These are phyloP conservation scores for Exserohilum turcica DNA, from an alignment of 2,329 filamentous ascomycete genomes.

Conservation along the genomic window DNA sequence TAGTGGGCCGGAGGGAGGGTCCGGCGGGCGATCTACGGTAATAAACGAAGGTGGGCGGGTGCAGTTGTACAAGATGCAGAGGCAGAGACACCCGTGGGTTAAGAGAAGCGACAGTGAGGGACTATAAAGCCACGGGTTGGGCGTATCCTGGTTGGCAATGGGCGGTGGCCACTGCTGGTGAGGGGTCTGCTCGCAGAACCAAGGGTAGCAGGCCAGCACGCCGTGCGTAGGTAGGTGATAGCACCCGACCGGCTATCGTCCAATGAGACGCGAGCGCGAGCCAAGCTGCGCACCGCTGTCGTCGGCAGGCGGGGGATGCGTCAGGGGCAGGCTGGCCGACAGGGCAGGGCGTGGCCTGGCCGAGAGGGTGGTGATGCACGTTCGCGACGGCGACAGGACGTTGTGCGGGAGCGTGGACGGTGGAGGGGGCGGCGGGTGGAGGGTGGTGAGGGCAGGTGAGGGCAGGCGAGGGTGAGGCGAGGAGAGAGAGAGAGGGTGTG, in stretches of 20 bases:
- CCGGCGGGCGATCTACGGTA: conserved; percentile 10
- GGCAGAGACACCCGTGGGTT: conserved; percentile 9
- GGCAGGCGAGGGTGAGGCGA: too few relatives aligned
- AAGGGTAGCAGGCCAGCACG: conserved; percentile 14
- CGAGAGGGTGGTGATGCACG: neutral
- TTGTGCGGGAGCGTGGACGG: conserved; percentile 5
- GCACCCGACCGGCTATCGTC: conserved; percentile 11
- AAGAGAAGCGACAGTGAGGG: conserved; percentile 9
- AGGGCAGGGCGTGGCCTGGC: neutral
- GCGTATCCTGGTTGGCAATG: conserved; percentile 6
- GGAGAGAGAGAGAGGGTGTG: too few relatives aligned
- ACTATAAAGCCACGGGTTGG: conserved; percentile 11
- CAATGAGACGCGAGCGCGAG: conserved; percentile 16
- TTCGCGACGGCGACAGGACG: conserved; percentile 5
- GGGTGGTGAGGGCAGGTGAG: conserved; percentile 16
- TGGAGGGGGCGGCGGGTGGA: conserved; percentile 13
- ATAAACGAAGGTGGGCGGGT: conserved; percentile 14
- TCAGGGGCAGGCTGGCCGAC: too few relatives aligned
- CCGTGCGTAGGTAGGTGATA: conserved; percentile 12
- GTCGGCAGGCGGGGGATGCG: conserved; percentile 19
- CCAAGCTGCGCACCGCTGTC: conserved; percentile 13
- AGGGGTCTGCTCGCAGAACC: conserved; percentile 16
- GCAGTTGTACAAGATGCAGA: conserved; percentile 6
- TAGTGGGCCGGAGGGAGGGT: conserved; percentile 14
- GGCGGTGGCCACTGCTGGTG: conserved; percentile 17